phyloP scores from a whole-genome alignment of 306 rosid genomes.

The Prunus persica region DNA sequence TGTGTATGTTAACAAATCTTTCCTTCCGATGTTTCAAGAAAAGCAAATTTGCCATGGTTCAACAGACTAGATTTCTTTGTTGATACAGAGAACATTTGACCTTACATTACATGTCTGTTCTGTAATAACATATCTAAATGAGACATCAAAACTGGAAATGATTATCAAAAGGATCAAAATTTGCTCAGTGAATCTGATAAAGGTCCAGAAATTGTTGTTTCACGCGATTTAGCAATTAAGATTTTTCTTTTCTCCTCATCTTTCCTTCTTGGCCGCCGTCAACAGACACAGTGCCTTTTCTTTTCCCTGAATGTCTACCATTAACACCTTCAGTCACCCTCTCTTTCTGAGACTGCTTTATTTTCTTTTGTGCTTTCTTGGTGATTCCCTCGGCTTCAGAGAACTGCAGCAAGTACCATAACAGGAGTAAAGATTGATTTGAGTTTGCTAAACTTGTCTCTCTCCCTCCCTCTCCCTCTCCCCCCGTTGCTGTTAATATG shows the following conservation, averaged over 20 bases:
- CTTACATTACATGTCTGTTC: not conserved
- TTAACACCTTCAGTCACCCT: slow-evolving; percentile 1
- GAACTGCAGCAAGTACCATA: slow-evolving; percentile 40
- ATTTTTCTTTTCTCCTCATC: slow-evolving; percentile 13
- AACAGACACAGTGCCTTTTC: slow-evolving; percentile 1
- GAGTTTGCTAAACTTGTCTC: not conserved
- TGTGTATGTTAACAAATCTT: not conserved
- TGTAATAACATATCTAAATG: slow-evolving; percentile 1
- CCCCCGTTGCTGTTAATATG: no score
- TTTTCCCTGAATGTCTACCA: slow-evolving; percentile 26
- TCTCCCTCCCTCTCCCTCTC: no score
- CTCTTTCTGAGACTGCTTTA: slow-evolving; percentile 27
- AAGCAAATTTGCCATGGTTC: not conserved
- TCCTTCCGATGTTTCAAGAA: not conserved
- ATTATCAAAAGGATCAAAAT: not conserved
- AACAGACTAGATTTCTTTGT: slow-evolving; percentile 4
- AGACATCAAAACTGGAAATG: not conserved
- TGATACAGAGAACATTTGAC: not conserved
- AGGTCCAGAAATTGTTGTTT: slow-evolving; percentile 6
- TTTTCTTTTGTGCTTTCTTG: slow-evolving; percentile 35
- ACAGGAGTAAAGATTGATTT: not conserved
- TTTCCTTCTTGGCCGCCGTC: slow-evolving; percentile 9
- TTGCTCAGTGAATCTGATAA: slow-evolving; percentile 3
- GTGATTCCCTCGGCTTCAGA: slow-evolving; percentile 21
- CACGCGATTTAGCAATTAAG: slow-evolving; percentile 4